Percentiles rank a stretch among this genome's conserved stretches.
Conservation (phyloP, 257 asterid genomes). For the Solanum okadae region DNA sequence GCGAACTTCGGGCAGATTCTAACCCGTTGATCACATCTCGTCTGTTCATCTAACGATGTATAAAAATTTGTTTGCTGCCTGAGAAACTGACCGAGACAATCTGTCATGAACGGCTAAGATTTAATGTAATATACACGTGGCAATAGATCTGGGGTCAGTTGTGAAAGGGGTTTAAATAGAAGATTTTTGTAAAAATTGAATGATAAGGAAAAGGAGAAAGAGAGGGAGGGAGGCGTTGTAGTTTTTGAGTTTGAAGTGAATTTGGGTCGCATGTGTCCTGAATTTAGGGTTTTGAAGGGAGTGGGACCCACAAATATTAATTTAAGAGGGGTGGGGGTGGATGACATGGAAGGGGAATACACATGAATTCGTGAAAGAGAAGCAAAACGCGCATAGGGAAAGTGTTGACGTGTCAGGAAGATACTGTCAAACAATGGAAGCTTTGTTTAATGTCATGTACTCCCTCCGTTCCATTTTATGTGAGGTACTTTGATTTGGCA, state of each 20-base stretch:
- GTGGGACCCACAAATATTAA: slow-evolving; percentile 21
- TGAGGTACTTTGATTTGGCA: no score
- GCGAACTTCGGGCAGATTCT: slow-evolving; percentile 43
- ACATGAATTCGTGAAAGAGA: slow-evolving; percentile 42
- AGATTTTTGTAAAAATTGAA: background rate
- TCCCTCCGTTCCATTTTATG: no score
- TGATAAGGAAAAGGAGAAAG: background rate
- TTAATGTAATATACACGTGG: slow-evolving; percentile 30
- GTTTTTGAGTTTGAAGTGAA: slow-evolving; percentile 18
- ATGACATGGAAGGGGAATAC: background rate
- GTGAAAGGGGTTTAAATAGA: background rate
- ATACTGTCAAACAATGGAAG: slow-evolving; percentile 16
- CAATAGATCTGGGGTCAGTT: background rate
- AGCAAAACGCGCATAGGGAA: slow-evolving; percentile 29
- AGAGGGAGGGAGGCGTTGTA: background rate
- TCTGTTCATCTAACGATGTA: slow-evolving; percentile 30
- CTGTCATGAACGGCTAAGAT: slow-evolving; percentile 51
- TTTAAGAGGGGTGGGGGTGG: slow-evolving; percentile 10
- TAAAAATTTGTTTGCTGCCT: slow-evolving; percentile 52
- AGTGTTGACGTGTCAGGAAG: slow-evolving; percentile 42
- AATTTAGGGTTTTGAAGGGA: slow-evolving; percentile 24
- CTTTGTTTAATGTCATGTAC: background rate
- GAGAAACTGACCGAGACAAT: slow-evolving; percentile 53
- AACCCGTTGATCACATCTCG: slow-evolving; percentile 19
- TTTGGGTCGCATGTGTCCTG: slow-evolving; percentile 39